Base-by-base conservation (phyloP, 2,329 filamentous ascomycete genomes). In the Ceratocystis alfenasii region DNA sequence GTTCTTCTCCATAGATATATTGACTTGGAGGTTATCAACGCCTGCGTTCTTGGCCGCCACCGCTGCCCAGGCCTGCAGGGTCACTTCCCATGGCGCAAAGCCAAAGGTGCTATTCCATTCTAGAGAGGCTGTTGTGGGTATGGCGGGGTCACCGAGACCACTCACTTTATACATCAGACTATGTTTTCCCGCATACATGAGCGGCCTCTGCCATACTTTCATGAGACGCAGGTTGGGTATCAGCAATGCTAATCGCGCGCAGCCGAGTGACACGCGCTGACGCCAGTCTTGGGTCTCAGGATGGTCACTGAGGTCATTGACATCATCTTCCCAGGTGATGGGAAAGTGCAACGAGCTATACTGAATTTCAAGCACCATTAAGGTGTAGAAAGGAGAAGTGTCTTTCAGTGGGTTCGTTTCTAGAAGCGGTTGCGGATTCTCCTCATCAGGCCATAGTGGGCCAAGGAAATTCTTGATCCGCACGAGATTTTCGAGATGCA, bases 141-240 rank as follows among this genome's bases (percentile, higher is more conserved):
- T 30, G 7, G 12, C 12, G 22, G 57, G 25, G 5, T 45, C 5
- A 5, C 36, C 48, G 2, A 46, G 17, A 1, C 36, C n/a, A 3
- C 65, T 41, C 15, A 69, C 67, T 10, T 22, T 50, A 62, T 71
- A 71, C 48, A 64, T 62, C 20, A 71, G 68, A 33, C 68, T 59
- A 48, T 71, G 70, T 66, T 68, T 70, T n/a, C 70, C 70, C 1
- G 70, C 70, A 65, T 69, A 71, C 70, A 71, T 70, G 15, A 70
- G 66, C 17, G 69, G 69, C n/a, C 70, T 66, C 62, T 71, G 70
- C 45, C 64, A 66, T 44, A 71, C 60, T 10, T 63, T 65, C 67
- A 71, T 64, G 28, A 65, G 64, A 22, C 63, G 67, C 22, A 75
- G 48, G 17, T 44, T 41, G 10, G 70, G 70, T 68, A 71, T 71